Percentiles rank a stretch among this genome's conserved stretches.
Evolutionary conservation across 2,329 filamentous ascomycete species (phyloP).

Genomic region (Verticillium nubilum): DNA sequence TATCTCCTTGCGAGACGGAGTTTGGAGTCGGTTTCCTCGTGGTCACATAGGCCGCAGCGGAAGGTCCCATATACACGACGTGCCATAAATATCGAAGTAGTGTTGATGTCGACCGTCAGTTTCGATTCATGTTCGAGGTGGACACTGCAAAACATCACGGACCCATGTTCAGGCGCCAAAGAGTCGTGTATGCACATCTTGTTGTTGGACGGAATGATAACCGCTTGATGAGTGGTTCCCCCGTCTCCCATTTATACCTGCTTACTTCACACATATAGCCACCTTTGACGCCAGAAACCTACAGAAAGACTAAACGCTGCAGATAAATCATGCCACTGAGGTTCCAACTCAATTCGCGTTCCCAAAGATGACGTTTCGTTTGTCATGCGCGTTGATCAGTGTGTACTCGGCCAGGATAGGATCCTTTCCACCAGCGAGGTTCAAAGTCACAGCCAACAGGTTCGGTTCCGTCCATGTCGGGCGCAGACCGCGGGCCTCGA

Average conservation of each 20-base stretch:
- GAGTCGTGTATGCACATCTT: too few relatives aligned
- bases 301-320: not conserved
- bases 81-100: not conserved
- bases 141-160: too few relatives aligned
- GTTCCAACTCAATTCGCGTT: not conserved
- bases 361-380: constrained; percentile 8
- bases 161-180: too few relatives aligned
- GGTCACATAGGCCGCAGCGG: not conserved
- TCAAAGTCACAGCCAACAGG: constrained; percentile 13
- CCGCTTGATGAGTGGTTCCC: too few relatives aligned
- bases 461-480: constrained; percentile 19
- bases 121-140: too few relatives aligned
- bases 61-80: not conserved
- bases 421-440: constrained; percentile 7
- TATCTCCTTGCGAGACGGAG: not conserved
- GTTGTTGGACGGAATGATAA: too few relatives aligned
- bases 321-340: not conserved
- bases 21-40: not conserved
- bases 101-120: not conserved
- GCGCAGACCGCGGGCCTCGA: constrained; percentile 16
- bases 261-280: too few relatives aligned
- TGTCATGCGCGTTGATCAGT: constrained; percentile 16
- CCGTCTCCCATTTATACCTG: too few relatives aligned
- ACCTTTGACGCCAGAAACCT: too few relatives aligned
- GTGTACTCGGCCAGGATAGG: constrained; percentile 16